Base-by-base conservation (phyloP, 176 grass and related monocot species). In the Oryza meyeriana region DNA sequence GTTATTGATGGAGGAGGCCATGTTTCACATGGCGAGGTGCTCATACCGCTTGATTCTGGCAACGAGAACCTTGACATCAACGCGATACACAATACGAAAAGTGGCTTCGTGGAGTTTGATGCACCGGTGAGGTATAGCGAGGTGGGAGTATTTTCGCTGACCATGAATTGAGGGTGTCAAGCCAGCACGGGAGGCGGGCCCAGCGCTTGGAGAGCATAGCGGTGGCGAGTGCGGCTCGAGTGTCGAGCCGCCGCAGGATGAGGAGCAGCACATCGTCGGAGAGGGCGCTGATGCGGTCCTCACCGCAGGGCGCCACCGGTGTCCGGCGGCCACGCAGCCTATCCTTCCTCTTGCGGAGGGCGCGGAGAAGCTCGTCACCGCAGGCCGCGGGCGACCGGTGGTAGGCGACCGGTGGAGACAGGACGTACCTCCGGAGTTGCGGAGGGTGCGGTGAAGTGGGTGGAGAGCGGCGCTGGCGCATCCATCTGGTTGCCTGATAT, bases 191-290 rank as follows among this genome's bases (percentile, higher is more conserved):
- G 10, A 79, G 66, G 30, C 2, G 0, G 10, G 39, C 30, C 83
- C 83, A 79, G 6, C 75, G 55, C 74, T 47, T 79, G 9, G 83
- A 85, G 30, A 85, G 55, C 55, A 52, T 16, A 0, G 71, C 41
- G 14, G 41, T 72, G 26, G 26, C 16, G 41, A 72, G 26, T 4
- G 70, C 70, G 0, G 70, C 16, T 14, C 44, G 71, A 9, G 71
- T 74, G 44, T 33, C 28, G 27, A 74, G 17, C 25, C 17, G 44
- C 10, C 27, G 9, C 17, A 73, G 14, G 41, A 73, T 50, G 42
- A 73, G 8, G 42, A 73, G 42, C 16, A 73, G 16, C 25, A 73
- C 8, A 29, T 50, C 71, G 16, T 73, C 71, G 28, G 26, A 11
- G 7, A 73, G 17, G 44, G 71, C 28, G 28, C 71, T 74, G 8